Evolutionary conservation across 2,329 filamentous ascomycete genomes (phyloP).

Genomic region (Cordyceps pruinosa): DNA sequence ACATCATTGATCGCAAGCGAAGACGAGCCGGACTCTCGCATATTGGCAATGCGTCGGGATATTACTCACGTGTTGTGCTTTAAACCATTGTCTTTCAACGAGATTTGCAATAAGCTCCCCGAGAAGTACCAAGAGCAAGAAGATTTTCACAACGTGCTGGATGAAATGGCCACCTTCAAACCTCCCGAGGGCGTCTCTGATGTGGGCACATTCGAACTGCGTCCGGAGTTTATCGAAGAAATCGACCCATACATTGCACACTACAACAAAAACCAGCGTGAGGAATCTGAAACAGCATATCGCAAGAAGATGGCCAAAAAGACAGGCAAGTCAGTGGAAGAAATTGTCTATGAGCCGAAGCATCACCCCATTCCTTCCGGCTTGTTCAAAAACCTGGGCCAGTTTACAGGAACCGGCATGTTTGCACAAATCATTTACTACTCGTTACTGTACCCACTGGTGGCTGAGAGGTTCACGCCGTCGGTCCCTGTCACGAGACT

Average conservation of each 20-base stretch:
- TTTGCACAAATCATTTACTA: slow-evolving; percentile 91
- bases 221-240: slow-evolving; percentile 75
- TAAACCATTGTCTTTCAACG: slow-evolving; percentile 90
- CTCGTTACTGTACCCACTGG: slow-evolving; percentile 72
- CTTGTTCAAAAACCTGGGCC: slow-evolving; percentile 67
- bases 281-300: slow-evolving; percentile 88
- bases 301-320: slow-evolving; percentile 81
- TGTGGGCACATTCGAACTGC: slow-evolving; percentile 88
- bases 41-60: slow-evolving; percentile 74
- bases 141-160: slow-evolving; percentile 75
- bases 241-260: slow-evolving; percentile 95
- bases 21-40: slow-evolving; percentile 56
- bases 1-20: slow-evolving; percentile 67
- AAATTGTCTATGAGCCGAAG: slow-evolving; percentile 88
- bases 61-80: slow-evolving; percentile 93
- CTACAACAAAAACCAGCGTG: slow-evolving; percentile 93
- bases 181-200: slow-evolving; percentile 87
- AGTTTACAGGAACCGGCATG: slow-evolving; percentile 74
- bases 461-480: slow-evolving; percentile 61
- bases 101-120: slow-evolving; percentile 76
- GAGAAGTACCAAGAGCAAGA: slow-evolving; percentile 87
- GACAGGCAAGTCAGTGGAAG: slow-evolving; percentile 69
- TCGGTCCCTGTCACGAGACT: slow-evolving; percentile 73
- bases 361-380: slow-evolving; percentile 70
- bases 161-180: slow-evolving; percentile 83